These are phyloP conservation scores for Scutellaria minor DNA, from an alignment of 257 asterid genomes.

Conservation along the genomic window DNA sequence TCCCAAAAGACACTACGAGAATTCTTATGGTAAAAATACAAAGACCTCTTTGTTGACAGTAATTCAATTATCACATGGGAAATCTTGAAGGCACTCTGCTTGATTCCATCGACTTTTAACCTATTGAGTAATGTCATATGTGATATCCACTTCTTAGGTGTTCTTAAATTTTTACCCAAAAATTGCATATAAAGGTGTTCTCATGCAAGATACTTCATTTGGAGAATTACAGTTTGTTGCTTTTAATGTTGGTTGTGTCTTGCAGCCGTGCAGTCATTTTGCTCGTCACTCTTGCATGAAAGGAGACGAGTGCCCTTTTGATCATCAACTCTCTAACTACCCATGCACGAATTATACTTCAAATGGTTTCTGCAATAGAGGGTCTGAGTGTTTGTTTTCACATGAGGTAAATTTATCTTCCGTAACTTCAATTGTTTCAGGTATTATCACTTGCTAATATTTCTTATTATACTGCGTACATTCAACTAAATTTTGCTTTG, in stretches of 20 bases:
- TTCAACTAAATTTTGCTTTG: conserved; percentile 27
- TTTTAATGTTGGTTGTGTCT: conserved; percentile 34
- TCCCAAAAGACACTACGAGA: neutral
- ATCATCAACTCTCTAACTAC: conserved; percentile 88
- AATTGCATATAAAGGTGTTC: neutral
- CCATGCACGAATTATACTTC: conserved; percentile 68
- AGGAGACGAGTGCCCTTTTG: conserved; percentile 92
- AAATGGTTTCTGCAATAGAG: conserved; percentile 80
- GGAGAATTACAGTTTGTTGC: conserved; percentile 20
- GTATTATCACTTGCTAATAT: conserved; percentile 21
- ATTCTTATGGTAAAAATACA: neutral
- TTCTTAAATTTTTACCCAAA: neutral
- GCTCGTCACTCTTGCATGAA: conserved; percentile 95
- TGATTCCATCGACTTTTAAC: too few relatives aligned
- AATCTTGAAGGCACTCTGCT: too few relatives aligned
- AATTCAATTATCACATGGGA: neutral
- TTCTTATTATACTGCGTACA: neutral
- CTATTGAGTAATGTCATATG: too few relatives aligned
- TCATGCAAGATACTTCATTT: conserved; percentile 19
- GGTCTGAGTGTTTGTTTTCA: conserved; percentile 82
- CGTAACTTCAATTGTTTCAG: conserved; percentile 12
- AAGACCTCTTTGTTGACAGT: neutral
- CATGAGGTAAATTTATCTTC: conserved; percentile 64
- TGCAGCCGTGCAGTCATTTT: conserved; percentile 90
- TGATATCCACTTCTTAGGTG: neutral